Evolutionary conservation across 768 basidiomycete species (phyloP), one percentile per base, ranked within the genome.

Genomic region (Russula ochroleuca): DNA sequence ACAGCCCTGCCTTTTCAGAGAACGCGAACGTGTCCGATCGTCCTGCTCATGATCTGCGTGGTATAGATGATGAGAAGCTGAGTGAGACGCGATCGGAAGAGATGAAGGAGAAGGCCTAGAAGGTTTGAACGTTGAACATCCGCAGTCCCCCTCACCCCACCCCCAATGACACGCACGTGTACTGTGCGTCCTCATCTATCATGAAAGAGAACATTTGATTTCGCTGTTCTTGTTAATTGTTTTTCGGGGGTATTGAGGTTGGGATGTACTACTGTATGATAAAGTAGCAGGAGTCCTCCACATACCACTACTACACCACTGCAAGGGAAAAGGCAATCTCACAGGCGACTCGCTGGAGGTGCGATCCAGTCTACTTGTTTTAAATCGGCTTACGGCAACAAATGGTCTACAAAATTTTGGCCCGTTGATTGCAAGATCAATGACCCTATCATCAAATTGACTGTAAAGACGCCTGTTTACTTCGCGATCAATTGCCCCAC

Each of bases 11-110:
- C 14, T 53, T 61, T 23, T 15, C 28, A 2, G 59, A 53, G 17
- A 2, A 21, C 13, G 13, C 11, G 17, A 2, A 21, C 13, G 13
- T 6, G 31, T 11, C 33, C 15, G 17, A 25, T 11, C n/a, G n/a
- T 5, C 13, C 25, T 10, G 21, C 7, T 47, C 23, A 7, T 17
- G 45, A 35, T 28, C 37, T 8, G 15, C 33, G 43, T 11, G 35
- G 14, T 38, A 15, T 28, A 21, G 51, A 61, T 25, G n/a, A 41
- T 13, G 59, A 61, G 17, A 53, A 45, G 33, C 10, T 25, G 31
- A 53, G 23, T 17, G 59, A 61, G 40, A 33, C 41, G 11, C 59
- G n/a, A 31, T 61, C 51, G 23, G 51, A 61, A 7, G 51, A 53
- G 3, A 41, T 53, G 3, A 33, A 45, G 3, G 59, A 61, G 41